Evolutionary conservation across 495 filamentous ascomycete genomes (phyloP).

Genomic region (Penicillium diatomitis): DNA sequence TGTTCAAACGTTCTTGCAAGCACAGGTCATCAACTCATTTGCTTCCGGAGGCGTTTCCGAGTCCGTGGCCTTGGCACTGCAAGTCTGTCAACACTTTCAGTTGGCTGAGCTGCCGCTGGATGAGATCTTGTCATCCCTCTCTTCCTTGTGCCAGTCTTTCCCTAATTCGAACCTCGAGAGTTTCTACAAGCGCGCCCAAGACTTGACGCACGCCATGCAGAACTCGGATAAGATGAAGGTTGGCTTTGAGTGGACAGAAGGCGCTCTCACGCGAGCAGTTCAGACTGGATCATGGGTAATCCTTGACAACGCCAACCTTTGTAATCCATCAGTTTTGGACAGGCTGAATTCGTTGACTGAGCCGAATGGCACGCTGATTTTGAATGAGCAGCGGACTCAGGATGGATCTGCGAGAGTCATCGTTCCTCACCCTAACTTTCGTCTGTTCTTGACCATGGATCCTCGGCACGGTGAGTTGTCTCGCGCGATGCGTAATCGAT

Average conservation of each 20-base stretch:
- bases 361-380: constrained; percentile 73
- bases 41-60: constrained; percentile 28
- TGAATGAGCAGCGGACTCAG: constrained; percentile 81
- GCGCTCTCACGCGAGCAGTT: constrained; percentile 77
- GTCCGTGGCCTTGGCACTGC: constrained; percentile 21
- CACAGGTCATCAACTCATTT: constrained; percentile 42
- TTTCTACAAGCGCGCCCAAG: constrained; percentile 25
- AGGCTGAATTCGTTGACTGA: constrained; percentile 91
- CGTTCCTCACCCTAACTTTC: constrained; percentile 74
- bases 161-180: constrained; percentile 22
- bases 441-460: constrained; percentile 92
- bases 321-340: constrained; percentile 88
- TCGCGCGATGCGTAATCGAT: constrained; percentile 91
- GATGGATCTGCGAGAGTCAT: constrained; percentile 77
- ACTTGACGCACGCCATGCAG: constrained; percentile 33
- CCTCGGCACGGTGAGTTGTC: constrained; percentile 89
- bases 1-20: constrained; percentile 45
- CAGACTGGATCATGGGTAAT: constrained; percentile 86
- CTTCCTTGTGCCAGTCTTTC: constrained; percentile 20
- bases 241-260: constrained; percentile 94
- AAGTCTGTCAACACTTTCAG: constrained; percentile 28
- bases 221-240: constrained; percentile 51
- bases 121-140: constrained; percentile 25
- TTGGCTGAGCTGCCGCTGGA: constrained; percentile 25
- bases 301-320: constrained; percentile 94